Evolutionary conservation across 2,329 filamentous ascomycete species (phyloP).

Genomic region (Bipolaris zeicola): DNA sequence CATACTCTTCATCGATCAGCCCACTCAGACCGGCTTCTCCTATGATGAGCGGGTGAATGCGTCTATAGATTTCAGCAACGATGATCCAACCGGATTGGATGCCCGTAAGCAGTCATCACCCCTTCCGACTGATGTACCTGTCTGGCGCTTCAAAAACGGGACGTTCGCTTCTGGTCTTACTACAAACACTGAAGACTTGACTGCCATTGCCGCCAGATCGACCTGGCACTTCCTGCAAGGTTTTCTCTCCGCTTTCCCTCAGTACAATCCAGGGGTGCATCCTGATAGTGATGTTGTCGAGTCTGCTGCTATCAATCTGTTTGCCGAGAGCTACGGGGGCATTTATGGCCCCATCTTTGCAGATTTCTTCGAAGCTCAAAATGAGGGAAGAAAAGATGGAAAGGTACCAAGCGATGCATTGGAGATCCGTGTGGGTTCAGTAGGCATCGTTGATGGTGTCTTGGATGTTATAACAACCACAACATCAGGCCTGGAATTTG

Average conservation of each 20-base stretch:
- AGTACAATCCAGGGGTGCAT: slow-evolving; percentile 59
- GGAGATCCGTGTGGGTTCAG: slow-evolving; percentile 64
- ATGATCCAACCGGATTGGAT: neutral
- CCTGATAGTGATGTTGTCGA: slow-evolving; percentile 45
- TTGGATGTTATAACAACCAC: slow-evolving; percentile 68
- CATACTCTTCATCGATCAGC: slow-evolving; percentile 66
- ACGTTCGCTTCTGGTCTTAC: slow-evolving; percentile 65
- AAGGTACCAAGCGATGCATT: slow-evolving; percentile 58
- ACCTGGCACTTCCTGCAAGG: slow-evolving; percentile 70
- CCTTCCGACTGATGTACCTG: slow-evolving; percentile 37
- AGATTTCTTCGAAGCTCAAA: slow-evolving; percentile 64
- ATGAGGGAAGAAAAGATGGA: slow-evolving; percentile 60
- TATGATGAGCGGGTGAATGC: slow-evolving; percentile 66
- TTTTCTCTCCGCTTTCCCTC: slow-evolving; percentile 64
- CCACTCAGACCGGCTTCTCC: slow-evolving; percentile 72
- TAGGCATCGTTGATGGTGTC: slow-evolving; percentile 75
- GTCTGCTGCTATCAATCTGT: slow-evolving; percentile 66
- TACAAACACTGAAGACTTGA: slow-evolving; percentile 61
- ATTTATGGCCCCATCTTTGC: slow-evolving; percentile 72
- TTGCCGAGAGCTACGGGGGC: slow-evolving; percentile 73
- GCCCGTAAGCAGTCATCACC: slow-evolving; percentile 33
- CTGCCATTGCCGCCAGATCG: slow-evolving; percentile 61
- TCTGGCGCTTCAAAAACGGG: slow-evolving; percentile 61
- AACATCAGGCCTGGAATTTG: slow-evolving; percentile 63
- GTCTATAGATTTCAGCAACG: slow-evolving; percentile 26